Base-by-base conservation (phyloP, 495 filamentous ascomycete species). In the Neurospora sp. region DNA sequence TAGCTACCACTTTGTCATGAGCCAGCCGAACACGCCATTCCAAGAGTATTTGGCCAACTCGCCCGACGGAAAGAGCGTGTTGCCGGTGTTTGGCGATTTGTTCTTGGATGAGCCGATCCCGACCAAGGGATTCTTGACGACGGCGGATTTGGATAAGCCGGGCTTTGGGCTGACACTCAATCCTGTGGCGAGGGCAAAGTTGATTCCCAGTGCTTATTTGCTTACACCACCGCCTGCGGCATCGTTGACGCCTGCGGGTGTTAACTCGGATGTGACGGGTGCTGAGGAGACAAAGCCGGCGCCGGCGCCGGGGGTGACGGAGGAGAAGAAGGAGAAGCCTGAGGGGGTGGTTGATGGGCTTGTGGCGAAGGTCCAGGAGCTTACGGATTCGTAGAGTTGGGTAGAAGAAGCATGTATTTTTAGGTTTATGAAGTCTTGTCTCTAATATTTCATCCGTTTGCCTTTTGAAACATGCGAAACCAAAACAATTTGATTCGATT, bases 41-140 rank as follows among this genome's bases (percentile, higher is more conserved):
- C 93, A 97, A 81, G 94, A 97, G 82, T 97, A 97, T 75, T 88
- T 97, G 11, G 93, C 94, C 75, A 97, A 97, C 81, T 96, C 92
- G 1, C 86, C 94, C 0, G 94, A 97, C 74, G 94, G 94, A 39
- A 92, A 94, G 84, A 91, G 88, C 41, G 93, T 97, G 39, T 82
- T 92, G 74, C 94, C 94, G 3, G 94, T 97, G 14, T 97, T 97
- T 81, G 94, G 94, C 35, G 92, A 96, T 73, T 84, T 97, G 69
- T 97, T 97, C 81, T 72, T 92, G 41, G 94, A 97, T 81, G 94
- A 97, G 82, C 94, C 94, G 14, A 93, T 97, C 70, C 94, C 94
- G 2, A 88, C 84, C 11, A 89, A 94, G 69, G 94, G 94, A 5
- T 95, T 88, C 79, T 84, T 97, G 37, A 90, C 93, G 73, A 86